phyloP scores from a whole-genome alignment of 768 basidiomycete species.

The Kwoniella bestiolae region DNA sequence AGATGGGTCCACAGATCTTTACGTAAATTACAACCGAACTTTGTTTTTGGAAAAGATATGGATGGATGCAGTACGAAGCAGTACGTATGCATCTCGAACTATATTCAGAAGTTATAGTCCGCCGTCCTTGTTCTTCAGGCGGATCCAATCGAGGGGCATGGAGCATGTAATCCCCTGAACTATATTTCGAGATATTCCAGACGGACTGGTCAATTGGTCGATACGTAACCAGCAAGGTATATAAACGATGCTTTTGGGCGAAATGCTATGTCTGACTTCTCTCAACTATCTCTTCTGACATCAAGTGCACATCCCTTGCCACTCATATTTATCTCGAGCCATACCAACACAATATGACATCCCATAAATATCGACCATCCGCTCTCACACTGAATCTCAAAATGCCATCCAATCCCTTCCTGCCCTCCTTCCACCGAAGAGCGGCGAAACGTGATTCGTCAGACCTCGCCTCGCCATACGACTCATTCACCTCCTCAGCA shows the following conservation, averaged over 20 bases:
- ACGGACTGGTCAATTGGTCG: not conserved
- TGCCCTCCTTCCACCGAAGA: not conserved
- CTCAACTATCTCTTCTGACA: too few species aligned
- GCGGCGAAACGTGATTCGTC: too few species aligned
- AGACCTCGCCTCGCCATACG: not conserved
- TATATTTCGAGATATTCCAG: not conserved
- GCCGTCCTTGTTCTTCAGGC: too few species aligned
- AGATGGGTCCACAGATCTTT: not conserved
- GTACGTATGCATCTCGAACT: not conserved
- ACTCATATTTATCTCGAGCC: not conserved
- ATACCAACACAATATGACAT: not conserved
- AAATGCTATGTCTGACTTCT: not conserved
- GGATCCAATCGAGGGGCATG: too few species aligned
- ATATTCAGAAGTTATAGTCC: not conserved
- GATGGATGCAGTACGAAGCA: too few species aligned
- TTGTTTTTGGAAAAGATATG: not conserved
- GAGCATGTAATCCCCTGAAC: not conserved
- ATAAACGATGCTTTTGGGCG: not conserved
- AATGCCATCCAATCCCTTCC: not conserved
- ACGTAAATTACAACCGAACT: not conserved
- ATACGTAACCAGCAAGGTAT: not conserved
- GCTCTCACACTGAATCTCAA: too few species aligned
- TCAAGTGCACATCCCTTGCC: not conserved
- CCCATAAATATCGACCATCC: too few species aligned
- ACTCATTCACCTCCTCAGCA: not conserved